These are phyloP conservation scores for Streptanthus diversifolius DNA, from an alignment of 345 rosid species.

Conservation along the genomic window DNA sequence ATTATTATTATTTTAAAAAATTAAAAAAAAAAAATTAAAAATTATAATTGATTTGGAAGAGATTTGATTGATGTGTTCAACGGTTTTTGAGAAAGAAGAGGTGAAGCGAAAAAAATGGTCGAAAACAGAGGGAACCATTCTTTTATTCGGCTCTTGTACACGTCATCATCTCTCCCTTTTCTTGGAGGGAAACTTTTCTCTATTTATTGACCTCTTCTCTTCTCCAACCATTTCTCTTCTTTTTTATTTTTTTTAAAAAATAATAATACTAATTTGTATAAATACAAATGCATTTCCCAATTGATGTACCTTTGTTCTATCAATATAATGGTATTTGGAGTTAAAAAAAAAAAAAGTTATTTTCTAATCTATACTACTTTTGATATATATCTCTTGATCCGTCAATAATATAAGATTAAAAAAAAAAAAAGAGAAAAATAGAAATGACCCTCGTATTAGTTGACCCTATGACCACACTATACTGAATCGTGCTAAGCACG, in stretches of 20 bases:
- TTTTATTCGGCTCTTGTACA: slow-evolving; percentile 35
- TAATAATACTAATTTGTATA: too few relatives aligned
- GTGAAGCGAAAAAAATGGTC: slow-evolving; percentile 29
- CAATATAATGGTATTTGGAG: too few relatives aligned
- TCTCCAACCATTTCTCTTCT: not conserved
- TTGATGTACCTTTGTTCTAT: too few relatives aligned
- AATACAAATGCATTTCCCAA: too few relatives aligned
- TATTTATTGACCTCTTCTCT: slow-evolving; percentile 2
- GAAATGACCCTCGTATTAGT: slow-evolving; percentile 14
- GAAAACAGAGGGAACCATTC: slow-evolving; percentile 25
- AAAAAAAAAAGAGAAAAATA: too few relatives aligned
- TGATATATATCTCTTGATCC: too few relatives aligned
- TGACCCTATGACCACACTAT: not conserved
- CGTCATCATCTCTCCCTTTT: slow-evolving; percentile 40
- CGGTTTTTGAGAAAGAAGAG: slow-evolving; percentile 12
- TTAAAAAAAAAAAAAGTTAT: too few relatives aligned
- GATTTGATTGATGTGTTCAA: slow-evolving; percentile 17
- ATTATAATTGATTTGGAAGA: too few relatives aligned
- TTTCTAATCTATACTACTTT: too few relatives aligned
- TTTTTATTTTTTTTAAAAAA: too few relatives aligned
- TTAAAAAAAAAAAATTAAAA: too few relatives aligned
- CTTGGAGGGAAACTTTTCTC: slow-evolving; percentile 28
- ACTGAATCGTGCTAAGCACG: slow-evolving; percentile 26
- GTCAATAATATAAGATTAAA: too few relatives aligned
- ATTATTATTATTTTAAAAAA: not conserved